Conservation (phyloP, 306 rosid genomes). For the Quillaja saponaria region DNA sequence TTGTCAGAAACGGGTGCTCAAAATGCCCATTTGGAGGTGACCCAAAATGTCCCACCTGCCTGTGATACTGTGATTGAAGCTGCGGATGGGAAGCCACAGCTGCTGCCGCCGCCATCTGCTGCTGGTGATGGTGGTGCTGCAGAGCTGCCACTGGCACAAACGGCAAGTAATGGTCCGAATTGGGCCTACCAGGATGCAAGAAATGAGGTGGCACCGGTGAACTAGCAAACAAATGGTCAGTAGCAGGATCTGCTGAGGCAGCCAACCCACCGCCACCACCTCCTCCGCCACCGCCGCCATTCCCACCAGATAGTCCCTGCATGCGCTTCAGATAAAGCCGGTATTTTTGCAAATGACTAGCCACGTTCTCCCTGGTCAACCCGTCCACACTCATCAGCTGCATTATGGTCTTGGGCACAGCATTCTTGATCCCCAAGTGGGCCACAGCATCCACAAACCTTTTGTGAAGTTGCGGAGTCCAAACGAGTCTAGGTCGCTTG, state of each 20-base stretch:
- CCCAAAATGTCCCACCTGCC: slow-evolving; percentile 85
- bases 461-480: slow-evolving; percentile 99
- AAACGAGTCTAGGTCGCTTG: slow-evolving; percentile 87
- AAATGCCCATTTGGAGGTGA: slow-evolving; percentile 87
- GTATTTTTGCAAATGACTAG: slow-evolving; percentile 92
- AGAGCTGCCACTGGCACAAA: slow-evolving; percentile 77
- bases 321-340: slow-evolving; percentile 90
- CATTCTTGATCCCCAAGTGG: slow-evolving; percentile 90
- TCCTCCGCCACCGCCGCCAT: slow-evolving; percentile 35
- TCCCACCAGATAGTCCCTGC: slow-evolving; percentile 73
- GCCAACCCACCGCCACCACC: slow-evolving; percentile 40
- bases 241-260: slow-evolving; percentile 59
- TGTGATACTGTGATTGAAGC: slow-evolving; percentile 62
- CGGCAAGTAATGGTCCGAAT: slow-evolving; percentile 86
- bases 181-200: slow-evolving; percentile 67
- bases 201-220: slow-evolving; percentile 89
- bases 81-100: slow-evolving; percentile 49
- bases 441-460: slow-evolving; percentile 95
- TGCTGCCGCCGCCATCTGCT: slow-evolving; percentile 55
- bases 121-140: slow-evolving; percentile 79
- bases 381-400: slow-evolving; percentile 99
- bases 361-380: slow-evolving; percentile 91
- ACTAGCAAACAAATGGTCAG: slow-evolving; percentile 89
- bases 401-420: slow-evolving; percentile 98
- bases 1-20: slow-evolving; percentile 73